Conservation (phyloP, 2,329 filamentous ascomycete species). For the Pseudonectria foliicola region DNA sequence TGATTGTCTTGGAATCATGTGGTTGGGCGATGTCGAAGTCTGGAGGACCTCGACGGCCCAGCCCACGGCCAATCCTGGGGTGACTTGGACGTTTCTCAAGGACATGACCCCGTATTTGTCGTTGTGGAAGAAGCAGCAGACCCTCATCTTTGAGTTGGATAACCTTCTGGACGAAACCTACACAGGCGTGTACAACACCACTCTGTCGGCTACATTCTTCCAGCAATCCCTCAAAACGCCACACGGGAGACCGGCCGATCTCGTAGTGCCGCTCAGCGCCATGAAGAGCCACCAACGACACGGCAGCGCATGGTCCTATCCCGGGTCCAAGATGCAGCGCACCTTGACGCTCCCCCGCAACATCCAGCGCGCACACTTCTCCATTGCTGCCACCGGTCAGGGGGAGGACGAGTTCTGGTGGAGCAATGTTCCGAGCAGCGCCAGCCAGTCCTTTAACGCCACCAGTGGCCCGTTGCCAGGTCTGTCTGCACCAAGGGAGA, state of each 20-base stretch:
- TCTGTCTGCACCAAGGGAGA: conserved; percentile 67
- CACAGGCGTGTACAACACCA: conserved; percentile 67
- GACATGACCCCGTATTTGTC: conserved; percentile 67
- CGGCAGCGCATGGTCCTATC: conserved; percentile 27
- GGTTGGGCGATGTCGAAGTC: conserved; percentile 70
- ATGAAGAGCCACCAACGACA: conserved; percentile 60
- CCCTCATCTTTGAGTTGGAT: conserved; percentile 71
- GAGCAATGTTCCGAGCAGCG: conserved; percentile 63
- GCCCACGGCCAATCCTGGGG: conserved; percentile 57
- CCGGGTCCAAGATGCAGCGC: too few species aligned
- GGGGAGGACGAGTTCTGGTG: conserved; percentile 79
- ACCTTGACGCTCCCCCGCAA: conserved; percentile 49
- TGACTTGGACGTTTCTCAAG: conserved; percentile 70
- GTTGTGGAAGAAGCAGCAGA: conserved; percentile 63
- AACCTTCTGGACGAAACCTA: conserved; percentile 65
- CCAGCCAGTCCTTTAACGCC: conserved; percentile 50
- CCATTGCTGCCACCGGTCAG: conserved; percentile 72
- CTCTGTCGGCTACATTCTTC: conserved; percentile 67
- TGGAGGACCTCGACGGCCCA: conserved; percentile 80
- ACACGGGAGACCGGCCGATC: conserved; percentile 42
- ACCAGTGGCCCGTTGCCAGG: conserved; percentile 54
- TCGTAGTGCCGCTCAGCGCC: conserved; percentile 49
- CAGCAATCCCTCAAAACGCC: conserved; percentile 16
- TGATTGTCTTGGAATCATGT: conserved; percentile 70
- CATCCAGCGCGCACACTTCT: conserved; percentile 61